These are phyloP conservation scores for Chamaenerion angustifolium DNA, from an alignment of 345 rosid genomes.

Conservation along the genomic window DNA sequence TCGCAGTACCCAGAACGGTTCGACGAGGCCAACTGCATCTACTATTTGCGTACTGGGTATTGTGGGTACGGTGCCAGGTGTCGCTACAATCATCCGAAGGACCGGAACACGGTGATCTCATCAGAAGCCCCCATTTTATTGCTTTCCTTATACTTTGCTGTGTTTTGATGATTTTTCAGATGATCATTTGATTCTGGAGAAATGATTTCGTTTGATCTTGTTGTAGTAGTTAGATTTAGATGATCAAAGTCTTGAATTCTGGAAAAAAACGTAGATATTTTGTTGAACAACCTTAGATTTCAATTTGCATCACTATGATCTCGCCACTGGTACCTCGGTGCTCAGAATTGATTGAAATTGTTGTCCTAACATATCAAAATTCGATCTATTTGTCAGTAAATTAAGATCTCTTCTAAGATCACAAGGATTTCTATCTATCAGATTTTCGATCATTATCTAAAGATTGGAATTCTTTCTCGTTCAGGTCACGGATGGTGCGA, in stretches of 20 bases:
- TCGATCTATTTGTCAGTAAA: too few relatives aligned
- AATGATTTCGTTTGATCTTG: too few relatives aligned
- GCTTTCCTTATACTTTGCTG: constrained; percentile 2
- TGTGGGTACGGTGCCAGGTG: constrained; percentile 82
- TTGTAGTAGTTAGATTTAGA: too few relatives aligned
- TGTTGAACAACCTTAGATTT: too few relatives aligned
- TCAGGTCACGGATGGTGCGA: constrained; percentile 49
- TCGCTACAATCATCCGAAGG: constrained; percentile 92
- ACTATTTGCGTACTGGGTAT: constrained; percentile 63
- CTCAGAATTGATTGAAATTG: too few relatives aligned
- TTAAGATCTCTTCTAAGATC: too few relatives aligned
- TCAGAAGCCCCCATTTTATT: constrained; percentile 2
- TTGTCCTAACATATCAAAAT: too few relatives aligned
- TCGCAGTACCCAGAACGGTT: constrained; percentile 64
- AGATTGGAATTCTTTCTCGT: constrained; percentile 1
- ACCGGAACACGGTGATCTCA: constrained; percentile 53
- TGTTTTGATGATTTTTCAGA: constrained; percentile 7
- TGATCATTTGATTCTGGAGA: constrained; percentile 12
- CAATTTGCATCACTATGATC: too few relatives aligned
- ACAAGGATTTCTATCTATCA: background rate
- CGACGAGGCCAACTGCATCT: constrained; percentile 60
- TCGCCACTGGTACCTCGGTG: too few relatives aligned
- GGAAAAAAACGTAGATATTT: too few relatives aligned
- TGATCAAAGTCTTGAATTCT: too few relatives aligned
- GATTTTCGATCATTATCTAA: background rate